These are phyloP conservation scores for Mucor indicus DNA, from an alignment of 371 early-diverging fungal species.

Conservation along the genomic window DNA sequence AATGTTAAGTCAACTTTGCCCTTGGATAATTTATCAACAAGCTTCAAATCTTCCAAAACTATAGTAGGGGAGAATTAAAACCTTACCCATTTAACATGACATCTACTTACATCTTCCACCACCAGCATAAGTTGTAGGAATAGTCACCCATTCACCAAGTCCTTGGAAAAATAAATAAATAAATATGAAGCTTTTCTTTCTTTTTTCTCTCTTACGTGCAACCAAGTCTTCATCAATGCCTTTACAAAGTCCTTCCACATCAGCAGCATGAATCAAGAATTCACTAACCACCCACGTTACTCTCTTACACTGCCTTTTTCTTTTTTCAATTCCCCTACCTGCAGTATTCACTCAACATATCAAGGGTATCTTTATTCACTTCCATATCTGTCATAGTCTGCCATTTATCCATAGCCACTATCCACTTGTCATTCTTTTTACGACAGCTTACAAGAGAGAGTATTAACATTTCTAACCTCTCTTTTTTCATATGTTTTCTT, in stretches of 20 bases:
- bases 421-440: conserved; percentile 69
- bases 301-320: neutral
- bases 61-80: neutral
- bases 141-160: conserved; percentile 82
- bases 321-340: conserved; percentile 40
- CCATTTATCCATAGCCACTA: conserved; percentile 97
- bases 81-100: neutral
- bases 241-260: conserved; percentile 94
- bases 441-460: too few relatives aligned
- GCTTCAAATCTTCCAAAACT: conserved; percentile 73
- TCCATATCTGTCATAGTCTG: conserved; percentile 90
- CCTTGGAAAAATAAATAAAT: conserved; percentile 28
- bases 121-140: conserved; percentile 96
- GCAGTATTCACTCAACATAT: conserved; percentile 73
- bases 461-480: neutral
- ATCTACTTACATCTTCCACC: conserved; percentile 73
- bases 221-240: conserved; percentile 93
- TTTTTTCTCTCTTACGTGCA: conserved; percentile 21
- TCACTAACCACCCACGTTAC: conserved; percentile 53
- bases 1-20: conserved; percentile 92
- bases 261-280: conserved; percentile 95
- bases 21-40: conserved; percentile 76
- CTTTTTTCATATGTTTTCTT: too few relatives aligned
- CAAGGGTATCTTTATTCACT: conserved; percentile 66
- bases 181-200: neutral